Evolutionary conservation across 352 stramenopile genomes (phyloP), one percentile per base, ranked within the genome.

Genomic region (Phytophthora foliorum): DNA sequence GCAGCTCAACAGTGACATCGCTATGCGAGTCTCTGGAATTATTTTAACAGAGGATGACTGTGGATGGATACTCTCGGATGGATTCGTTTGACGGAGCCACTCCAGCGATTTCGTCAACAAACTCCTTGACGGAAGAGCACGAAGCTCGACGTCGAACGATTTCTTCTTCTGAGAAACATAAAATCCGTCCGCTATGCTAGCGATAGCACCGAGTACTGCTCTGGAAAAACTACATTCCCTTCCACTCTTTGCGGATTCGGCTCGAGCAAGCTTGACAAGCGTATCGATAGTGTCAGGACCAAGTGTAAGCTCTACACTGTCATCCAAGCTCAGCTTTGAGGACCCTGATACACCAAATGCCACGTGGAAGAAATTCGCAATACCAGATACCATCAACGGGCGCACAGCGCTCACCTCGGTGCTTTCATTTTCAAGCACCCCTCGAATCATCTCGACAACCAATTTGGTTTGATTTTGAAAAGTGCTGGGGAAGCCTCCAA

Each of bases 151-250:
- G n/a, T 88, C 72, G 6, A 88, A 79, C 27, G 55, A 68, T 64
- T 82, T 80, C 53, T 88, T 88, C 59, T 81, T 86, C 24, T 84
- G 77, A 4, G 62, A 53, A 21, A 86, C 69, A 36, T 80, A 78
- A 57, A 84, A 80, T 8, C 57, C 13, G 17, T 81, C 67, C 2
- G 63, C 48, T 2, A 57, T 32, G 21, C 62, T 63, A 46, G 80
- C 71, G 62, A 88, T 73, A 27, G 77, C 64, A 25, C 77, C 67
- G n/a, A 81, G 62, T 17, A 73, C 46, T 34, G 65, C 32, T 19
- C 32, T 42, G 45, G 67, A 58, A 55, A 59, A 11, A 16, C 19
- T 46, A 27, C 31, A 51, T 0, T 51, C 17, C 14, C 19, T 13
- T 25, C 60, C 29, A 24, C 16, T 38, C 14, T 65, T 27, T 19